Percentiles rank a stretch among this genome's conserved stretches.
phyloP scores from a whole-genome alignment of 2,329 filamentous ascomycete species.

The Colletotrichum sp. region DNA sequence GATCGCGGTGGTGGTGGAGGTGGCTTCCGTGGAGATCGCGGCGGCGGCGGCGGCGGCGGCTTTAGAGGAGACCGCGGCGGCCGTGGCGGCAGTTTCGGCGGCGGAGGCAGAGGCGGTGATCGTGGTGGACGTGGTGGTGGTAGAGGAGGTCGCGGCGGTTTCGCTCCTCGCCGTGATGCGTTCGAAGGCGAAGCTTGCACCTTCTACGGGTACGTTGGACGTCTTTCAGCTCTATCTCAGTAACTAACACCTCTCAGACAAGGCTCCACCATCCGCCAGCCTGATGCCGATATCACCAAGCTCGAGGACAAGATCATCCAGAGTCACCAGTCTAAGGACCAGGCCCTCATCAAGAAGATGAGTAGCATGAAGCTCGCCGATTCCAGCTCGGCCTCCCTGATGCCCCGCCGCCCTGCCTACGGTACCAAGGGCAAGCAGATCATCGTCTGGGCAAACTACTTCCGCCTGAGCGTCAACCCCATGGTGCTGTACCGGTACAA shows the following conservation, averaged over 20 bases:
- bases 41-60: constrained; percentile 15
- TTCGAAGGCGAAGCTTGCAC: constrained; percentile 18
- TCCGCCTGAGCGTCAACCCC: constrained; percentile 44
- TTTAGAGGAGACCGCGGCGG: constrained; percentile 19
- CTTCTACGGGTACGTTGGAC: constrained; percentile 6
- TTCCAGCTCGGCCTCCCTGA: constrained; percentile 1
- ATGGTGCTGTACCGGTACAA: constrained; percentile 50
- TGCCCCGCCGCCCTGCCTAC: constrained; percentile 55
- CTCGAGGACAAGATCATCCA: constrained; percentile 47
- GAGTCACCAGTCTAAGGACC: constrained; percentile 29
- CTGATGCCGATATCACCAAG: constrained; percentile 31
- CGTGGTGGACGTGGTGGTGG: constrained; percentile 1
- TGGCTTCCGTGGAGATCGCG: constrained; percentile 18
- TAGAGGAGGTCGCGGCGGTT: constrained; percentile 23
- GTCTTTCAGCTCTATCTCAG: constrained; percentile 1
- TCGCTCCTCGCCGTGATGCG: constrained; percentile 4
- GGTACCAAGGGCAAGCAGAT: constrained; percentile 47
- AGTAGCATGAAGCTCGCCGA: constrained; percentile 33
- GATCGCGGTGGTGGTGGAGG: constrained; percentile 17
- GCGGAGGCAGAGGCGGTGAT: constrained; percentile 15
- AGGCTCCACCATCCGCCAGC: constrained; percentile 16
- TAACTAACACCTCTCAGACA: constrained; percentile 1
- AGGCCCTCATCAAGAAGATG: constrained; percentile 39
- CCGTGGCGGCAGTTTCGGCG: constrained; percentile 22
- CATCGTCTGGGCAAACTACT: constrained; percentile 61